These are phyloP conservation scores for Aspergillus pseudoterreus DNA, from an alignment of 2,329 filamentous ascomycete species.

Conservation along the genomic window DNA sequence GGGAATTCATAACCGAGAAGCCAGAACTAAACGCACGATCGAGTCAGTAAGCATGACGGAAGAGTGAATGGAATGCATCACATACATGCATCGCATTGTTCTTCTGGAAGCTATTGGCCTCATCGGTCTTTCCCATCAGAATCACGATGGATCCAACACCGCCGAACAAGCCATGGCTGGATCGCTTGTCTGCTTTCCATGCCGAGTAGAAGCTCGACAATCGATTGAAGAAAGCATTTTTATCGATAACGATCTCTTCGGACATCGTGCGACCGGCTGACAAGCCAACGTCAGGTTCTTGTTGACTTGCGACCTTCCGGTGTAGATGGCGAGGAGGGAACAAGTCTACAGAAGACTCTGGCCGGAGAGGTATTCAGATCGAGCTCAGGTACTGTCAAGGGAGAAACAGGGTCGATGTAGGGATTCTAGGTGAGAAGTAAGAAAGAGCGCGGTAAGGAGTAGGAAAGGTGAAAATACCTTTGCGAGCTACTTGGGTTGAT, in stretches of 20 bases:
- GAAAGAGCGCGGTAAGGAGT: background rate
- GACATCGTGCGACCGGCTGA: conserved; percentile 47
- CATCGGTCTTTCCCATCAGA: conserved; percentile 92
- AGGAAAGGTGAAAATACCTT: background rate
- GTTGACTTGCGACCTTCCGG: background rate
- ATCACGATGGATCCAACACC: conserved; percentile 84
- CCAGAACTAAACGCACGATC: conserved; percentile 72
- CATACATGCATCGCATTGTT: conserved; percentile 93
- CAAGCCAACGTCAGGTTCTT: conserved; percentile 6
- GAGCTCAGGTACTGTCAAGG: too few relatives aligned
- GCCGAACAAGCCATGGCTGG: conserved; percentile 77
- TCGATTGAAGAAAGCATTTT: conserved; percentile 88
- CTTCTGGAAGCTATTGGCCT: conserved; percentile 83
- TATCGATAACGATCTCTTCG: conserved; percentile 92
- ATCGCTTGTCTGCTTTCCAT: conserved; percentile 95
- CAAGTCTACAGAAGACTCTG: too few relatives aligned
- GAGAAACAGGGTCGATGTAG: too few relatives aligned
- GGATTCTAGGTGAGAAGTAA: too few relatives aligned
- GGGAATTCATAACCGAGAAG: conserved; percentile 97
- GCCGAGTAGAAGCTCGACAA: conserved; percentile 79
- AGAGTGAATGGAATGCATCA: background rate
- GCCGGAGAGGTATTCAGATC: too few relatives aligned
- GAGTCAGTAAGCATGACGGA: conserved; percentile 1
- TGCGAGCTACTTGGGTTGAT: background rate
- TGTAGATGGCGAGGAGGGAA: too few relatives aligned